Base-by-base conservation (phyloP, 2,329 filamentous ascomycete species). In the Verticillium dahliae region DNA sequence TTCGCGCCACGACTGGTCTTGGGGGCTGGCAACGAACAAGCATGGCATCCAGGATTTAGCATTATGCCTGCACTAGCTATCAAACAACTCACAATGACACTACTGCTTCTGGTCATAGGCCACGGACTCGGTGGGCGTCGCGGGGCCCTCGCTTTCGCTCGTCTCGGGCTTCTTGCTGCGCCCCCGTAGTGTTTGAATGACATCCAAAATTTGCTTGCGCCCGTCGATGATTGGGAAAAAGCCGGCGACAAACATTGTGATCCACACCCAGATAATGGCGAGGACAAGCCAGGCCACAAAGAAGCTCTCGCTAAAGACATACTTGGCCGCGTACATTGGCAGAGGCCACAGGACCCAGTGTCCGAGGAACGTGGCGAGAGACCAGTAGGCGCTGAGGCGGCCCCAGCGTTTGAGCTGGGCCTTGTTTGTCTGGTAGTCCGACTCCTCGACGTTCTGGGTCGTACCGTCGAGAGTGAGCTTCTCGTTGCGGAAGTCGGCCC, bases 311-410 rank as follows among this genome's bases (percentile, higher is more conserved):
- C 72, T 71, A 64, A 83, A 83, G 0, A 83, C 70, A 61, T 83
- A 83, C 9, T 76, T 74, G 0, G 79, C 75, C 0, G 76, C 81
- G 65, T 84, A 84, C 80, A 84, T 84, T 0, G 81, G 81, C 55
- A 84, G 70, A 0, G 81, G 81, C 80, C 81, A 84, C 2, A 84
- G 62, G 1, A 84, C 79, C 80, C 79, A 82, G 59, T 83, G 80
- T 0, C 81, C 81, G 1, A 83, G 61, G 59, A 83, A 83, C 0
- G 81, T 83, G 0, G 79, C 80, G 0, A 74, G 63, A 0, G 80
- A 74, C 81, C 80, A 81, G 7, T 75, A 69, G 1, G 77, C 73
- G 0, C 78, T 78, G 57, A 80, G 77, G 0, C 71, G 71, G 1
- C 75, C 75, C 81, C 80, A 83, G 41, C 75, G 71, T 64, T 78